phyloP scores from a whole-genome alignment of 306 rosid genomes.

The Lagenaria siceraria region DNA sequence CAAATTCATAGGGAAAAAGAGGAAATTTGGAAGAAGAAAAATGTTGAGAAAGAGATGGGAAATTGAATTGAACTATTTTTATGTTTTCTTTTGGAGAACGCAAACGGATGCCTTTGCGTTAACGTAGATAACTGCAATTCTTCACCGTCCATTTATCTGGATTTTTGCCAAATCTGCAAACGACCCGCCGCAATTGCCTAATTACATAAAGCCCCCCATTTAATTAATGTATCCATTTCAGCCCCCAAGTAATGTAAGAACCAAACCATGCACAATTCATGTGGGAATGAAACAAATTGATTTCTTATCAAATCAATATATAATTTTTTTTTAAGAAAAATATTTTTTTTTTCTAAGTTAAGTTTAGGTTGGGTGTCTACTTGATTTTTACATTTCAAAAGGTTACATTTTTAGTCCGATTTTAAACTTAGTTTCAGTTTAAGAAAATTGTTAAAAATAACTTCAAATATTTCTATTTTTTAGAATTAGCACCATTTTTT shows the following conservation, averaged over 20 bases:
- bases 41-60: not conserved
- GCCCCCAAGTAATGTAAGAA: not conserved
- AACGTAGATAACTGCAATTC: not conserved
- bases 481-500: too few species aligned
- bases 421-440: too few species aligned
- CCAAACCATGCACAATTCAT: not conserved
- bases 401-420: too few species aligned
- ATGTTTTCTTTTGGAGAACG: not conserved
- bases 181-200: not conserved
- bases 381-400: too few species aligned
- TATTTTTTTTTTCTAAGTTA: too few species aligned
- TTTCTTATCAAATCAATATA: too few species aligned
- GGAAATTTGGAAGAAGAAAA: not conserved
- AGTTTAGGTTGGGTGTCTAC: too few species aligned
- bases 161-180: not conserved
- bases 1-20: not conserved
- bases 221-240: not conserved
- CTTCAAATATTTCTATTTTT: too few species aligned
- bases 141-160: not conserved
- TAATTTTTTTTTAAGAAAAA: too few species aligned
- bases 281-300: too few species aligned
- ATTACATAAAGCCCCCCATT: not conserved
- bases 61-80: not conserved
- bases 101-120: not conserved
- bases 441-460: too few species aligned